Percentiles rank a stretch among this genome's conserved stretches.
phyloP scores from a whole-genome alignment of 768 basidiomycete species.

The Amanita pseudoporphyria region DNA sequence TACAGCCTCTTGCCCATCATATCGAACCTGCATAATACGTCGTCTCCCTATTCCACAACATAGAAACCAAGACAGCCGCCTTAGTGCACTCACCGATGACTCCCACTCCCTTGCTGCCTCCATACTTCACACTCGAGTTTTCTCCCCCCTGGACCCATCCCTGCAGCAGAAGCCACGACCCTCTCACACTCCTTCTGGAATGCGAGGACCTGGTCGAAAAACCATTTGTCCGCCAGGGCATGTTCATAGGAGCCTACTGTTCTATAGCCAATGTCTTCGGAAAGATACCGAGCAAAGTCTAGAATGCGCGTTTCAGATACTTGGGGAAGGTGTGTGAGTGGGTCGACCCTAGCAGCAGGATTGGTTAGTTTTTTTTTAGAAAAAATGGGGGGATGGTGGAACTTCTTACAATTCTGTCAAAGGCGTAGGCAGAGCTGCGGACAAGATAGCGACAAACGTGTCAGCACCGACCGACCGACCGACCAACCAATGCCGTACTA shows the following conservation, averaged over 20 bases:
- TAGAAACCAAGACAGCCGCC: background rate
- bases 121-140: constrained; percentile 88
- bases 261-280: constrained; percentile 83
- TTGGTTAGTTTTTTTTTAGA: too few relatives aligned
- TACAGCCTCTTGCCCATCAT: constrained; percentile 82
- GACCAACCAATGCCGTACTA: too few relatives aligned
- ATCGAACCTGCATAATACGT: constrained; percentile 65
- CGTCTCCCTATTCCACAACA: background rate
- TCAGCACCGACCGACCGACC: background rate
- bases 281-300: constrained; percentile 52
- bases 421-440: constrained; percentile 47
- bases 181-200: constrained; percentile 56
- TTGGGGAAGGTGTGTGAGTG: constrained; percentile 50
- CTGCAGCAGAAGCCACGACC: constrained; percentile 19
- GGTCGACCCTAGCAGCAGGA: too few relatives aligned
- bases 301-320: constrained; percentile 67
- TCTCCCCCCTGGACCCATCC: constrained; percentile 31
- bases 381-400: background rate
- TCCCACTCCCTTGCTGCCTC: constrained; percentile 83
- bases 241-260: constrained; percentile 90
- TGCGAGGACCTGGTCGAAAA: constrained; percentile 55
- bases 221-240: constrained; percentile 76
- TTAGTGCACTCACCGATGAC: constrained; percentile 56
- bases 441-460: background rate
- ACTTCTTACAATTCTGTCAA: constrained; percentile 40